Evolutionary conservation across 192 early-diverging fungal species (phyloP).

Genomic region (Backusella australiensis): DNA sequence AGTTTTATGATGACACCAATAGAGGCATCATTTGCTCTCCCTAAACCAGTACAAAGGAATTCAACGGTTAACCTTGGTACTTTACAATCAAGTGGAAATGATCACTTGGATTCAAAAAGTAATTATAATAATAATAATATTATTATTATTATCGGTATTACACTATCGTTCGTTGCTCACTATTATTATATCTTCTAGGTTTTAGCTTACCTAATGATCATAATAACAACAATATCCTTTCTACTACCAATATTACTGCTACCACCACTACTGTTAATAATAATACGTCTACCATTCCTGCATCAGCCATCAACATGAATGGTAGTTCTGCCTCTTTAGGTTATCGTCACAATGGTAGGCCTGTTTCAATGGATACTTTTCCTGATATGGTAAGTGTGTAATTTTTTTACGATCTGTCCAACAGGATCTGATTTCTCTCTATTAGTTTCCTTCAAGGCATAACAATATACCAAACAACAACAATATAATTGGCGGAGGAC

Average conservation of each 20-base stretch:
- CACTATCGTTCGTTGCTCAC: neutral
- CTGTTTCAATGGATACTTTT: conserved; percentile 32
- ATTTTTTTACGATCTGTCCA: conserved; percentile 20
- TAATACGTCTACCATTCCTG: neutral
- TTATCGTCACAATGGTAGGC: neutral
- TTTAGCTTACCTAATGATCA: neutral
- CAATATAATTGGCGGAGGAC: neutral
- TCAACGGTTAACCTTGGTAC: neutral
- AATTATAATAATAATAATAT: neutral
- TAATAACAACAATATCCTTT: neutral
- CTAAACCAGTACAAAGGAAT: conserved; percentile 9
- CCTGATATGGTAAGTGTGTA: conserved; percentile 48
- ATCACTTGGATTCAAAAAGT: neutral
- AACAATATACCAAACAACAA: conserved; percentile 26
- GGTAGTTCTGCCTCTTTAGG: neutral
- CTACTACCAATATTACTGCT: neutral
- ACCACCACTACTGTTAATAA: neutral
- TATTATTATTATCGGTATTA: neutral
- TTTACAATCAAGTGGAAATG: neutral
- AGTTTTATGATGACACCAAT: conserved; percentile 5
- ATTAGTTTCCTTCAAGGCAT: conserved; percentile 13
- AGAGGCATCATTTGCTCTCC: conserved; percentile 33
- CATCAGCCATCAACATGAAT: neutral
- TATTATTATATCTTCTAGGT: neutral
- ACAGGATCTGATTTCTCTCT: conserved; percentile 14